Base-by-base conservation (phyloP, 2,329 filamentous ascomycete species). In the Penicillium freii region DNA sequence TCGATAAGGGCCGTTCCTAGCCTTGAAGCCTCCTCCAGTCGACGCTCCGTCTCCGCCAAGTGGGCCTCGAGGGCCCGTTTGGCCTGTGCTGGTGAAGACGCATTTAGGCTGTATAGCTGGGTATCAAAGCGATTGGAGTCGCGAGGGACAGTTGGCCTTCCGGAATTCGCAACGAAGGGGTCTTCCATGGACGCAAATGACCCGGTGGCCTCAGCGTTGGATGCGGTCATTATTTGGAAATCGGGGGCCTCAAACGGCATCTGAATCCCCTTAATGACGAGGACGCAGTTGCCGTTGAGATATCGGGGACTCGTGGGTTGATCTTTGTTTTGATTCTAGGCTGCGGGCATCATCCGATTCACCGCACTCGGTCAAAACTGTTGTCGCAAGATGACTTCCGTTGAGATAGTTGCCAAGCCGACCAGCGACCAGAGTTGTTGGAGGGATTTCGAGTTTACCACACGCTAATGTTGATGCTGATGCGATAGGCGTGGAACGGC, bases 31-130 rank as follows among this genome's bases (percentile, higher is more conserved):
- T 97, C 92, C 69, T 95, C 90, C 62, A 99, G 87, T 57, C 93
- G 86, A 58, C 92, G 88, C 69, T 96, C 91, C 1, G 93, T 97
- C 75, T 99, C 94, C 61, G 89, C 87, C 47, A 99, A 82, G 76
- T 97, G 94, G 51, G 92, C 91, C 75, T 96, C 89, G 44, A 99
- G 81, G 44, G 92, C 92, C 64, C 90, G 88, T 76, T 90, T 96
- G 40, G 92, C 91, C 71, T 97, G 92, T 54, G 87, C 85, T 10
- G 93, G 91, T 0, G 93, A 96, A 29, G 90, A 81, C n/a, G 91
- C 84, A 64, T 90, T 89, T 23, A 93, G 80, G 38, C 87, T 87
- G 73, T 95, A 92, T 29, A 90, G 78, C 51, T 93, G 87, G 48
- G 85, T 85, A 73, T 96, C 91, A 72, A 96, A 95, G 62, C 92